A percentile compares a stretch with the other conserved stretches of the same genome.
Evolutionary conservation across 2,329 filamentous ascomycete genomes (phyloP).

Genomic region (Botrytis byssoidea): DNA sequence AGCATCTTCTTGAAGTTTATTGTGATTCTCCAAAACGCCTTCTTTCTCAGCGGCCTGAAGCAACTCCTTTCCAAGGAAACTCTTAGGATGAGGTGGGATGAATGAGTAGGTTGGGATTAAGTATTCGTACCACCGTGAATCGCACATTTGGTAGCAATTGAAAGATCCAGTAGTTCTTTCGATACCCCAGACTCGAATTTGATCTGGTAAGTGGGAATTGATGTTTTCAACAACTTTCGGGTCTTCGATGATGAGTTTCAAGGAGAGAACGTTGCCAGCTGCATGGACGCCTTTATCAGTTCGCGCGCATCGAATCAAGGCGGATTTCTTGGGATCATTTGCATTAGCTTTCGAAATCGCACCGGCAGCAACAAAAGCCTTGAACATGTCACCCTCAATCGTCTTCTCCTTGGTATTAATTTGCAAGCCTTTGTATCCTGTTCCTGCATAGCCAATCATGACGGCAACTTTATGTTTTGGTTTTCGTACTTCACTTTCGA

Average conservation of each 20-base stretch:
- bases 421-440: constrained; percentile 97
- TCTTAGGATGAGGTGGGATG: constrained; percentile 85
- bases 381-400: constrained; percentile 93
- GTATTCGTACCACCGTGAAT: constrained; percentile 97
- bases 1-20: constrained; percentile 72
- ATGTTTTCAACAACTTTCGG: constrained; percentile 84
- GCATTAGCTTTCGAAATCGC: constrained; percentile 97
- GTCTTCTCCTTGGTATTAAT: constrained; percentile 81
- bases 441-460: constrained; percentile 91
- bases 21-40: constrained; percentile 67
- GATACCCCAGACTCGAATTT: constrained; percentile 95
- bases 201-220: constrained; percentile 77
- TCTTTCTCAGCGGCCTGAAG: constrained; percentile 73
- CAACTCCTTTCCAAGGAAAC: constrained; percentile 80
- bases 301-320: constrained; percentile 86
- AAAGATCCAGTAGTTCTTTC: constrained; percentile 86
- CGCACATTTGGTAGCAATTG: constrained; percentile 91
- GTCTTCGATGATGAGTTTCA: constrained; percentile 96
- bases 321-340: constrained; percentile 93
- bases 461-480: constrained; percentile 98
- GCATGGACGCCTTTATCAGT: constrained; percentile 98
- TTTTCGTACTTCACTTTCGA: constrained; percentile 78
- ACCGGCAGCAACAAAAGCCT: constrained; percentile 83
- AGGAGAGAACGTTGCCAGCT: constrained; percentile 88
- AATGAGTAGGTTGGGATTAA: constrained; percentile 91